A percentile compares a stretch with the other conserved stretches of the same genome.
Evolutionary conservation across 2,329 filamentous ascomycete species (phyloP).

Genomic region (Lasiodiplodia citricola): DNA sequence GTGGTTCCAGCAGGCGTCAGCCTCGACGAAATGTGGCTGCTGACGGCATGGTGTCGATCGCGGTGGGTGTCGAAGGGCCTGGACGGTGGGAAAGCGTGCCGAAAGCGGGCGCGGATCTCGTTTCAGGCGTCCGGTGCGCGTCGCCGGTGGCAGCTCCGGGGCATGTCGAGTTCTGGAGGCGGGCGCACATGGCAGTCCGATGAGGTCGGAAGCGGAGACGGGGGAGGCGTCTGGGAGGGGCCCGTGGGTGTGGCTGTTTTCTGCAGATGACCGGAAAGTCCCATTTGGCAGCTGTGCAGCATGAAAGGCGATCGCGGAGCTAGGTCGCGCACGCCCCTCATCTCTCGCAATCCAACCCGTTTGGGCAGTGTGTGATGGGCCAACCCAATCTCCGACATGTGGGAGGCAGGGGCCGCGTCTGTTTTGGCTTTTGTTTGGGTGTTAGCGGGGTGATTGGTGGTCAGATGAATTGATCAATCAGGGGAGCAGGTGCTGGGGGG

Average conservation of each 20-base stretch:
- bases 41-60: neutral
- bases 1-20: neutral
- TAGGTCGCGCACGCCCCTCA: slow-evolving; percentile 1
- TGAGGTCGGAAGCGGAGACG: neutral
- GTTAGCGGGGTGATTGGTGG: slow-evolving; percentile 22
- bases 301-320: slow-evolving; percentile 4
- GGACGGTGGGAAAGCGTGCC: neutral
- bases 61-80: neutral
- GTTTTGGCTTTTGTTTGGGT: slow-evolving; percentile 11
- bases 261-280: neutral
- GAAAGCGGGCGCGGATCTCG: neutral
- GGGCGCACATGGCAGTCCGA: neutral
- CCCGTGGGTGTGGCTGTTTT: slow-evolving; percentile 12
- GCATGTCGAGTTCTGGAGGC: neutral
- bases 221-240: neutral
- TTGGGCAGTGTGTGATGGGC: slow-evolving; percentile 5
- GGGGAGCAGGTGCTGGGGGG: slow-evolving; percentile 7
- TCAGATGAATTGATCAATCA: slow-evolving; percentile 26
- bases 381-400: slow-evolving; percentile 4
- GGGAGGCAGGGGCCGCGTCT: neutral
- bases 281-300: neutral
- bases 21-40: slow-evolving; percentile 9
- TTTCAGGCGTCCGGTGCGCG: neutral
- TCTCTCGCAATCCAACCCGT: slow-evolving; percentile 17
- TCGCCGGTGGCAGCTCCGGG: neutral